These are phyloP conservation scores for Spathaspora sp. DNA, from an alignment of 805 yeast species.

Conservation along the genomic window DNA sequence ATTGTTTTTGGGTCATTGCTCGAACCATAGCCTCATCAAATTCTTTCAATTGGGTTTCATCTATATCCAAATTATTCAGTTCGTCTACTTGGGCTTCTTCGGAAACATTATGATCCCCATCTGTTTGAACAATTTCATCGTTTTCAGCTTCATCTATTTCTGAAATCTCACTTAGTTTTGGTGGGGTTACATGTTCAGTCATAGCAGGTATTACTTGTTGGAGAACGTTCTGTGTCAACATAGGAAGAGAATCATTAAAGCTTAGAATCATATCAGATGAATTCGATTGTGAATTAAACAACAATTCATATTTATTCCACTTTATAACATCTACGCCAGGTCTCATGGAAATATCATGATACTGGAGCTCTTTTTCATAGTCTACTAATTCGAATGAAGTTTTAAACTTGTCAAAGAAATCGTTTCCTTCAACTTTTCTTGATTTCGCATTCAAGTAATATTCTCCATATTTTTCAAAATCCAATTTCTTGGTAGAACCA, in stretches of 20 bases:
- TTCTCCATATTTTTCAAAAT: slow-evolving; percentile 5
- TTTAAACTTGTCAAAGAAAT: slow-evolving; percentile 14
- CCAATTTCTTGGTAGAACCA: slow-evolving; percentile 4
- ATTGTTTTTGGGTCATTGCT: slow-evolving; percentile 16
- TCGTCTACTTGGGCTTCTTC: slow-evolving; percentile 1
- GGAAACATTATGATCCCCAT: neutral
- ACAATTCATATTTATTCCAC: slow-evolving; percentile 15
- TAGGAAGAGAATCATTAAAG: neutral
- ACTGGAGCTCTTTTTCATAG: slow-evolving; percentile 13
- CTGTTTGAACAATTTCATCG: slow-evolving; percentile 1
- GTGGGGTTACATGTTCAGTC: neutral
- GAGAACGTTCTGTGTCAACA: neutral
- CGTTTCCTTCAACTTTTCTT: slow-evolving; percentile 1
- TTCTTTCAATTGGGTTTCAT: slow-evolving; percentile 9
- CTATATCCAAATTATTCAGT: neutral
- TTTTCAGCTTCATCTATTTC: slow-evolving; percentile 4
- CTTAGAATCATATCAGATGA: neutral
- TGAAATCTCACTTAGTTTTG: neutral
- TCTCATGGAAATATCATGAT: slow-evolving; percentile 13
- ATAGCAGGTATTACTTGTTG: neutral
- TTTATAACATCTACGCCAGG: slow-evolving; percentile 17
- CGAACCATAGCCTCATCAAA: slow-evolving; percentile 16
- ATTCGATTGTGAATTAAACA: slow-evolving; percentile 12
- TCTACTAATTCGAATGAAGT: slow-evolving; percentile 27
- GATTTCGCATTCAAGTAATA: neutral